A percentile compares a stretch with the other conserved stretches of the same genome.
Evolutionary conservation across 2,329 filamentous ascomycete species (phyloP).

Genomic region (Cryphonectria radicalis): DNA sequence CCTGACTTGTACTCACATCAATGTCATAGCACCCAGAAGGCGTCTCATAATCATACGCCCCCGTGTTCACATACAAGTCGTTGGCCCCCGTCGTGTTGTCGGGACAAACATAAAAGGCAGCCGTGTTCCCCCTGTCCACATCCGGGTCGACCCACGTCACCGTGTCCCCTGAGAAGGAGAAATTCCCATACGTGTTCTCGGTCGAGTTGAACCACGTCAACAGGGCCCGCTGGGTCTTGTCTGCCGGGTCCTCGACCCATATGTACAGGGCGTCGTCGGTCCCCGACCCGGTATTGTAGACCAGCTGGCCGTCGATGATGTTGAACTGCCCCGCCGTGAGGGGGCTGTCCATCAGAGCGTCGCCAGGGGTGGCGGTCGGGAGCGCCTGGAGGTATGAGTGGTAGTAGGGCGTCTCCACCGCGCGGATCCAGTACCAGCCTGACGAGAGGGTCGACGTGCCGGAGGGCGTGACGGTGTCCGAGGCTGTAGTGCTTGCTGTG

Average conservation of each 20-base stretch:
- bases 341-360: conserved; percentile 51
- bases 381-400: conserved; percentile 53
- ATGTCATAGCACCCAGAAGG: conserved; percentile 50
- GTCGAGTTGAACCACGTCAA: conserved; percentile 51
- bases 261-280: conserved; percentile 43
- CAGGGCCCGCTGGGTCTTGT: conserved; percentile 50
- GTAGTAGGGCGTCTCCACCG: conserved; percentile 57
- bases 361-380: conserved; percentile 43
- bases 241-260: conserved; percentile 47
- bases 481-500: conserved; percentile 19
- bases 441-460: conserved; percentile 45
- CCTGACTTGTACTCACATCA: conserved; percentile 22
- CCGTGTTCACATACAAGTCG: conserved; percentile 57
- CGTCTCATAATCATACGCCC: conserved; percentile 58
- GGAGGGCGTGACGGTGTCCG: conserved; percentile 12
- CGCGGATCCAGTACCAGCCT: conserved; percentile 58
- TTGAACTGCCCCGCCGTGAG: conserved; percentile 59
- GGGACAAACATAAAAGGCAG: conserved; percentile 58
- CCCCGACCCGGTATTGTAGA: conserved; percentile 45
- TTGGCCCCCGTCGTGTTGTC: conserved; percentile 37
- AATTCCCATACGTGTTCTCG: conserved; percentile 56
- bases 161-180: conserved; percentile 58
- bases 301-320: conserved; percentile 55
- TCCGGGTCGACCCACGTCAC: conserved; percentile 53
- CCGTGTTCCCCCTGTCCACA: conserved; percentile 52